Evolutionary conservation across 139 green algal species (phyloP).

Genomic region (Zygnema circumcarinatum): DNA sequence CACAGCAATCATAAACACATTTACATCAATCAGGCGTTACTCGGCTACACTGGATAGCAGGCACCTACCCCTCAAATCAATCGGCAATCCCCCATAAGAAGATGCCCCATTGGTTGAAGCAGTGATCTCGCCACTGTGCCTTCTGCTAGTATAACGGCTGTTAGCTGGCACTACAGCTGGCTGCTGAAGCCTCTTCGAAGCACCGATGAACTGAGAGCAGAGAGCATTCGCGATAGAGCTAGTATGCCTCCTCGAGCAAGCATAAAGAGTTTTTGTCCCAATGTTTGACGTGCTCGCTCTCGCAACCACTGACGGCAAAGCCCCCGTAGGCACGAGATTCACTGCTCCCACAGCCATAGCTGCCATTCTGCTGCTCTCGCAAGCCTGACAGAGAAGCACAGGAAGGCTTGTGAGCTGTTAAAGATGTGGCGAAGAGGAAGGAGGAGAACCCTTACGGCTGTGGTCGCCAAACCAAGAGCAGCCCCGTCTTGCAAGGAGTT

Average conservation of each 20-base stretch:
- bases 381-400: background rate
- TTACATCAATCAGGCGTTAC: too few relatives aligned
- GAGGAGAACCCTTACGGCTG: too few relatives aligned
- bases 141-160: background rate
- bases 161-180: background rate
- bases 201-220: background rate
- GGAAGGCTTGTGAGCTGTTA: background rate
- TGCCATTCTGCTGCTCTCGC: slow-evolving; percentile 1
- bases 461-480: too few relatives aligned
- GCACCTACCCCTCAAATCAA: slow-evolving; percentile 26
- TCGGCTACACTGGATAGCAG: too few relatives aligned
- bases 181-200: background rate
- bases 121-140: background rate
- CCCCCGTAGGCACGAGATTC: background rate
- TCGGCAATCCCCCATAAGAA: background rate
- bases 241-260: background rate
- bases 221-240: background rate
- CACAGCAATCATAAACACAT: too few relatives aligned
- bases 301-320: background rate
- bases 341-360: background rate
- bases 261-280: background rate
- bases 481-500: background rate
- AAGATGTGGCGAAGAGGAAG: too few relatives aligned
- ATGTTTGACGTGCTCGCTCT: background rate
- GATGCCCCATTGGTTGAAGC: background rate